Conservation (phyloP, 306 rosid genomes). For the Leucaena leucocephala region DNA sequence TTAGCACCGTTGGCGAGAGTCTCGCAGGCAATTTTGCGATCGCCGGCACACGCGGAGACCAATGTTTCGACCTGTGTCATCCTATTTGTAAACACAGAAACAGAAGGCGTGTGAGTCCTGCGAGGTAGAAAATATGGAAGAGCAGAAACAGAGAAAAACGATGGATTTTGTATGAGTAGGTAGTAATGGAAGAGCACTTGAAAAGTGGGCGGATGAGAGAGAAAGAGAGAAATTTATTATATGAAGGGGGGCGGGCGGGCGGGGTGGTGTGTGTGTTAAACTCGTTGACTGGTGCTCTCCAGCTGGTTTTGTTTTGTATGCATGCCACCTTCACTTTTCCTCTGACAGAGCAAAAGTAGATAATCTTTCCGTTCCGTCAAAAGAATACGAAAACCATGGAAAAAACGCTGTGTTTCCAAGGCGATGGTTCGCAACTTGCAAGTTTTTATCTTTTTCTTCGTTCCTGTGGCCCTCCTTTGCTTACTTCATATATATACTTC, state of each 20-base stretch:
- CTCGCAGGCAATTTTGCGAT: slow-evolving; percentile 70
- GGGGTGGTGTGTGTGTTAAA: not conserved
- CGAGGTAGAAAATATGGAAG: slow-evolving; percentile 1
- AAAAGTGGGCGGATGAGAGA: not conserved
- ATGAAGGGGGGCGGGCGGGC: not conserved
- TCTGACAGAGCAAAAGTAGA: not conserved
- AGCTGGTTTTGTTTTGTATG: not conserved
- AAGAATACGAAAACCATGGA: slow-evolving; percentile 38
- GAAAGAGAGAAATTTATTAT: not conserved
- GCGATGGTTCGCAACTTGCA: not conserved
- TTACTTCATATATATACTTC: too few species aligned
- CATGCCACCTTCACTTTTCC: slow-evolving; percentile 19
- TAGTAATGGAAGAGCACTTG: not conserved
- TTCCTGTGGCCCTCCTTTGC: not conserved
- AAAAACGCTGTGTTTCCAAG: not conserved
- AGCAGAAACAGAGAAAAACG: not conserved
- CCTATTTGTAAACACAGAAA: not conserved
- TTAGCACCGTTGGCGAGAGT: slow-evolving; percentile 39
- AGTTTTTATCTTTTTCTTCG: not conserved
- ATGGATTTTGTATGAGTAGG: not conserved
- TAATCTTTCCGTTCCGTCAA: slow-evolving; percentile 25
- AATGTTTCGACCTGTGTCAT: slow-evolving; percentile 87
- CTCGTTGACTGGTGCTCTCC: slow-evolving; percentile 1
- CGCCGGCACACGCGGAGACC: slow-evolving; percentile 74
- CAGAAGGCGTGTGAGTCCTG: not conserved